Base-by-base conservation (phyloP, 2,329 filamentous ascomycete genomes). In the Ascochyta pisi region DNA sequence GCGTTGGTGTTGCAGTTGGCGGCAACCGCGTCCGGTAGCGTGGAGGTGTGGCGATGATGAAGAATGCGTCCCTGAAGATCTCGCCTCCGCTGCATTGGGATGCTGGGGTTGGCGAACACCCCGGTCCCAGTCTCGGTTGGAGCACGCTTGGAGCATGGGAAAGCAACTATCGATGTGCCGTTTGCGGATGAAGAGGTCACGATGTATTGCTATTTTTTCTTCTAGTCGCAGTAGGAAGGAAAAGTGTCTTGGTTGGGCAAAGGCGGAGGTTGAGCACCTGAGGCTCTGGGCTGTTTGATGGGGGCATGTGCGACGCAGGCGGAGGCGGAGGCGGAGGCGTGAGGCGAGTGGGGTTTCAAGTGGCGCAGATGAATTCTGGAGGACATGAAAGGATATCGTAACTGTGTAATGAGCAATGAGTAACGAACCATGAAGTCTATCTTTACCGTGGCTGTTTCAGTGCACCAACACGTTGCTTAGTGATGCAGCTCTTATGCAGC, bases 311-410 rank as follows among this genome's bases (percentile, higher is more conserved):
- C 47, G 42, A 47, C 42, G 9, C 19, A 3, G 12, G 42, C 31
- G 29, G 33, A 39, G 39, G 34, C 22, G 29, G 19, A 19, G 19
- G 19, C 19, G 19, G 19, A 26, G 24, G 24, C 24, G 24, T 47
- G 47, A 41, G 24, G 47, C 53, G 46, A 33, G 15, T 43, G 26
- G 33, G 37, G 53, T 56, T 56, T 56, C 53, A 42, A 27, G 42
- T 42, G 48, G 53, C 42, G 47, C 38, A 43, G 43, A 50, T 33
- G 13, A 24, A 31, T 12, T 23, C 24, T 26, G 24, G 24, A 26
- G 24, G 24, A 6, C 6, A 26, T 19, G 19, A 3, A 19, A 19
- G 2, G 19, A 19, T 19, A 19, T 3, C 2, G 19, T 31, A 31
- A 13, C 29, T 31, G 29, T 31, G 29, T 31, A 31, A 31, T 31